phyloP scores from a whole-genome alignment of 2,329 filamentous ascomycete genomes.

The Penicillium sp. region DNA sequence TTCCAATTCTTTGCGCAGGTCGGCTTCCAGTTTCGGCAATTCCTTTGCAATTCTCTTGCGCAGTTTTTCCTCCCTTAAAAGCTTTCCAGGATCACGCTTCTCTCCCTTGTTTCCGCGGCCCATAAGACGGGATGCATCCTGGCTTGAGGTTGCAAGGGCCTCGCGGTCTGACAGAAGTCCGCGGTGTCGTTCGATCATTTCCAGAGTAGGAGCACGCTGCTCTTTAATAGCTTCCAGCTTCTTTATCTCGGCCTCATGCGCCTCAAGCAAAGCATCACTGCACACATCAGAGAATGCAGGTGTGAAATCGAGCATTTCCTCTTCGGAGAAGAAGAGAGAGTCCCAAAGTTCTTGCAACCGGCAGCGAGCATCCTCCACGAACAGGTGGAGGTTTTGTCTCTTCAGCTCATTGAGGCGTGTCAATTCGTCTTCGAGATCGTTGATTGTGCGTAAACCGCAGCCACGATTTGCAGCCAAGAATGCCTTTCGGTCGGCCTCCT shows the following conservation, averaged over 20 bases:
- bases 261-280: slow-evolving; percentile 89
- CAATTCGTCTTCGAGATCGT: slow-evolving; percentile 93
- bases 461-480: slow-evolving; percentile 88
- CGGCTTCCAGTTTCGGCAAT: slow-evolving; percentile 81
- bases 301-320: slow-evolving; percentile 98
- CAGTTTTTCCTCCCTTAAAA: slow-evolving; percentile 97
- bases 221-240: slow-evolving; percentile 79
- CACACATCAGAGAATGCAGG: slow-evolving; percentile 97
- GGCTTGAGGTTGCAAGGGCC: slow-evolving; percentile 83
- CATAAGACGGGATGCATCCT: slow-evolving; percentile 92
- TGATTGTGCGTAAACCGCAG: slow-evolving; percentile 86
- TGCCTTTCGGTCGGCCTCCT: slow-evolving; percentile 75
- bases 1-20: slow-evolving; percentile 79
- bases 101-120: slow-evolving; percentile 89
- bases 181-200: slow-evolving; percentile 79
- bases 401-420: slow-evolving; percentile 86
- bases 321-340: slow-evolving; percentile 86
- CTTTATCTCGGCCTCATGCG: slow-evolving; percentile 86
- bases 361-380: slow-evolving; percentile 89
- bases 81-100: slow-evolving; percentile 87
- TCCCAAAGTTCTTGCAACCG: slow-evolving; percentile 96
- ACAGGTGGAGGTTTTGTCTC: slow-evolving; percentile 88
- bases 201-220: slow-evolving; percentile 79
- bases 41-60: slow-evolving; percentile 96
- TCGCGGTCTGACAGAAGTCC: slow-evolving; percentile 81